Evolutionary conservation across 2,329 filamentous ascomycete species (phyloP).

Genomic region (Grosmannia clavigera): DNA sequence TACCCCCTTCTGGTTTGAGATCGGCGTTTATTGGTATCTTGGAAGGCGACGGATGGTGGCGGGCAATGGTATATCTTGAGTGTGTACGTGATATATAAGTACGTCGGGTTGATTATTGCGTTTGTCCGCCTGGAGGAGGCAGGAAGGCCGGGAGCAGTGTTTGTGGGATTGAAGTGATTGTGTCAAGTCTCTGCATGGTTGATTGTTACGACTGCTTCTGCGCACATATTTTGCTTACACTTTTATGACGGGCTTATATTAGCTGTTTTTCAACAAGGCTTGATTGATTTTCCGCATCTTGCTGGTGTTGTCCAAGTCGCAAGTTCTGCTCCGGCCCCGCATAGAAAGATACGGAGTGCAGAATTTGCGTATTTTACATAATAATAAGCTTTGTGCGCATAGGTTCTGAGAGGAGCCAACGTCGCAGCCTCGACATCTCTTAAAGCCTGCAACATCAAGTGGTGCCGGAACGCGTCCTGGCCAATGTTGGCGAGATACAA

Average conservation of each 20-base stretch:
- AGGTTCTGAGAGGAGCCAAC: neutral
- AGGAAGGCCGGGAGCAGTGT: neutral
- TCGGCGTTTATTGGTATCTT: slow-evolving; percentile 8
- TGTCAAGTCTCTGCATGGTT: neutral
- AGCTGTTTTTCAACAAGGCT: neutral
- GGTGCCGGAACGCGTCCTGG: neutral
- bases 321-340: neutral
- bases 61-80: slow-evolving; percentile 9
- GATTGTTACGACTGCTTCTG: neutral
- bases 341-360: neutral
- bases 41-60: slow-evolving; percentile 11
- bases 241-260: neutral
- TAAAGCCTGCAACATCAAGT: too few relatives aligned
- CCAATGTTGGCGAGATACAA: neutral
- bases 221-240: neutral
- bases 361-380: too few relatives aligned
- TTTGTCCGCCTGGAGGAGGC: neutral
- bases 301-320: neutral
- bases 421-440: neutral
- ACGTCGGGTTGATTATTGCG: slow-evolving; percentile 4
- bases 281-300: neutral
- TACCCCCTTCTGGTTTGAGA: slow-evolving; percentile 3
- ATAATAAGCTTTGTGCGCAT: neutral
- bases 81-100: slow-evolving; percentile 8
- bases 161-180: neutral